Percentiles rank a stretch among this genome's conserved stretches.
phyloP scores from a whole-genome alignment of 768 basidiomycete genomes.

The Lentinus brumalis region DNA sequence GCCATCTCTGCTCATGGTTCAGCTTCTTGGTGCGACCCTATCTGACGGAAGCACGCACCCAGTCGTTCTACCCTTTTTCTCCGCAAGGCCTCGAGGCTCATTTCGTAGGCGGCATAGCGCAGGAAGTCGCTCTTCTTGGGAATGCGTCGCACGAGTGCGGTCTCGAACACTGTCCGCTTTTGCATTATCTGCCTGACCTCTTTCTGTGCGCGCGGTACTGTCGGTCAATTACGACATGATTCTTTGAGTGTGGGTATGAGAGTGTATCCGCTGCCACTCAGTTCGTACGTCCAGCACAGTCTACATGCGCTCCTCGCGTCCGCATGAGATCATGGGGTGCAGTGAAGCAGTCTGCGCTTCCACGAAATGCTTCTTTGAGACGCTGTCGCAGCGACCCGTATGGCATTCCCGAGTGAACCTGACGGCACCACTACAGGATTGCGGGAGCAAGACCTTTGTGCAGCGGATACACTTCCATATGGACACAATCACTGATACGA shows the following conservation, averaged over 20 bases:
- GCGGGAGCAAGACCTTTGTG: background rate
- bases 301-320: no score
- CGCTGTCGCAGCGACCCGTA: no score
- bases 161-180: conserved; percentile 83
- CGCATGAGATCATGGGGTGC: no score
- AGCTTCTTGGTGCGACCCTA: background rate
- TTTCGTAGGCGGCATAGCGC: conserved; percentile 91
- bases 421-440: no score
- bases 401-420: no score
- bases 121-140: conserved; percentile 88
- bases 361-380: background rate
- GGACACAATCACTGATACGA: background rate
- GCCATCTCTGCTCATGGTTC: conserved; percentile 32
- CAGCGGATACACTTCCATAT: background rate
- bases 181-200: conserved; percentile 87
- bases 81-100: conserved; percentile 80
- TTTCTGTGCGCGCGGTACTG: conserved; percentile 41
- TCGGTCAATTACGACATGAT: conserved; percentile 14
- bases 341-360: no score
- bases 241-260: background rate
- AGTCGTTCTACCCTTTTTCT: conserved; percentile 73
- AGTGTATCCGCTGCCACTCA: no score
- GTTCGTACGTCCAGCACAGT: no score
- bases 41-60: conserved; percentile 45
- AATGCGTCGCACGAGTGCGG: conserved; percentile 76